Conservation (phyloP, 805 yeast genomes). For the Hanseniaspora meyeri region DNA sequence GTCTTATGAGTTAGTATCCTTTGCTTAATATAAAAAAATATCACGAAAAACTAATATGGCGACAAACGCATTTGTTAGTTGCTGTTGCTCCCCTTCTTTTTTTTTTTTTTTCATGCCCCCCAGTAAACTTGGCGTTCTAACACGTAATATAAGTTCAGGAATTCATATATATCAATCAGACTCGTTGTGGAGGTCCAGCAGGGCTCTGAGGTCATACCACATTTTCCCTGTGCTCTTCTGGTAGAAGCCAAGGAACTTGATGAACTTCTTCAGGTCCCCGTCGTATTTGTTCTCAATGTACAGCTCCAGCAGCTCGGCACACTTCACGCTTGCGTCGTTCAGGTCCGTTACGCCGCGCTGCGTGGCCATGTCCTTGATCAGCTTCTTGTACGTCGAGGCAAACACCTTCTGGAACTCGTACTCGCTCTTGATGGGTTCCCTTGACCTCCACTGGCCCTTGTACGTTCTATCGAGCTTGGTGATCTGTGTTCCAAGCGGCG, state of each 20-base stretch:
- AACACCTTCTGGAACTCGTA: conserved; percentile 9
- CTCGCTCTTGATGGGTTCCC: conserved; percentile 7
- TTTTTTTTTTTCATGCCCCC: too few relatives aligned
- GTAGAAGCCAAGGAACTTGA: neutral
- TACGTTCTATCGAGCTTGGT: conserved; percentile 4
- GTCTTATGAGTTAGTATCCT: too few relatives aligned
- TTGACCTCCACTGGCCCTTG: conserved; percentile 2
- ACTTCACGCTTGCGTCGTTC: neutral
- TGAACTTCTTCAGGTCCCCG: conserved; percentile 1
- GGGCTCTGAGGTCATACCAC: neutral
- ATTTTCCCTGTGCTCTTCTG: neutral
- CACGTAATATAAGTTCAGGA: neutral
- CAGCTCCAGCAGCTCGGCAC: neutral
- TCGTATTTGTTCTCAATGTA: neutral
- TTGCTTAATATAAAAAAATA: neutral
- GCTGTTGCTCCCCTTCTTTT: too few relatives aligned
- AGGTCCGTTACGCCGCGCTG: neutral
- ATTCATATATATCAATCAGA: neutral
- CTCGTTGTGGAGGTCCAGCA: neutral
- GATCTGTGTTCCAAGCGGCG: neutral
- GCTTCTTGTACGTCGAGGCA: neutral
- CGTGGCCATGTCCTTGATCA: neutral
- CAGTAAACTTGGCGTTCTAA: too few relatives aligned
- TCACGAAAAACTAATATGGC: too few relatives aligned
- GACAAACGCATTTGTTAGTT: too few relatives aligned